Percentiles rank a stretch among this genome's conserved stretches.
phyloP scores from a whole-genome alignment of 371 early-diverging fungal species.

The Vairimorpha necatrix region DNA sequence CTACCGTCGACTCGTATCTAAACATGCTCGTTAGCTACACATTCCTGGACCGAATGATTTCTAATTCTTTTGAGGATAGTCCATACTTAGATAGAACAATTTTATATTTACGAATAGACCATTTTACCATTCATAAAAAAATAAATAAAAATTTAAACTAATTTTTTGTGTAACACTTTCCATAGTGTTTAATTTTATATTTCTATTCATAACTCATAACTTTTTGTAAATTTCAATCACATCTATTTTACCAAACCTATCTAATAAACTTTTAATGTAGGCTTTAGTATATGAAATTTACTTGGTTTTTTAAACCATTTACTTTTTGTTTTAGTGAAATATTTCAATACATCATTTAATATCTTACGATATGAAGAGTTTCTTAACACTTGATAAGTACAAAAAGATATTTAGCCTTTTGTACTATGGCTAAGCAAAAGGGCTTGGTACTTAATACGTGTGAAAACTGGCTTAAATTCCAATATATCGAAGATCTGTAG shows the following conservation, averaged over 20 bases:
- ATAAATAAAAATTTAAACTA: neutral
- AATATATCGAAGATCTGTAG: neutral
- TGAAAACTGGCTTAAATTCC: neutral
- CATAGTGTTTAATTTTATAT: neutral
- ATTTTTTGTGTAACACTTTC: neutral
- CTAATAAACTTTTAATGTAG: neutral
- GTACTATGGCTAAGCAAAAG: neutral
- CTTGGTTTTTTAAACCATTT: slow-evolving; percentile 9
- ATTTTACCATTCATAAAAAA: neutral
- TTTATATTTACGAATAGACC: neutral
- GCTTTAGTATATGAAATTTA: neutral
- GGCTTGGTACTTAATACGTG: neutral
- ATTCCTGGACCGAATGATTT: no score
- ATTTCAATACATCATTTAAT: neutral
- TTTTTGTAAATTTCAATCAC: neutral
- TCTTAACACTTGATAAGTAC: neutral
- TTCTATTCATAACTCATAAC: neutral
- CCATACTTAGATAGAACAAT: no score
- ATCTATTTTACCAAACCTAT: neutral
- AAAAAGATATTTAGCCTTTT: neutral
- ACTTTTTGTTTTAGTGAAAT: neutral
- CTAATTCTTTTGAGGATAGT: no score
- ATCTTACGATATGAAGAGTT: neutral
- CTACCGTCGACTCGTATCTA: no score
- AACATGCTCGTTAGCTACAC: no score